phyloP scores from a whole-genome alignment of 495 filamentous ascomycete genomes.

The Choiromyces venosus region DNA sequence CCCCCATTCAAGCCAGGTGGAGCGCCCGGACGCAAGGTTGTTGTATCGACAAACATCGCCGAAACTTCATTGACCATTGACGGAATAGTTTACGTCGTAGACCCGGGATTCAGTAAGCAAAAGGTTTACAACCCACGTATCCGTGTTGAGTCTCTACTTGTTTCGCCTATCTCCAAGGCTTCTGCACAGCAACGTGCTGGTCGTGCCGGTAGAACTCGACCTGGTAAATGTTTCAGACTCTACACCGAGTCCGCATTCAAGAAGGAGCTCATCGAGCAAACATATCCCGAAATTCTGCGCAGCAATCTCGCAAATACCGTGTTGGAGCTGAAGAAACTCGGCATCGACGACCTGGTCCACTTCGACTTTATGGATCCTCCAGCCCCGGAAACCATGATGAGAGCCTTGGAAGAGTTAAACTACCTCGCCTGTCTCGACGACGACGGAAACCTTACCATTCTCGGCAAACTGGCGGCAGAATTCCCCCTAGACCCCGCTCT shows the following conservation, averaged over 20 bases:
- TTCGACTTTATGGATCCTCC: conserved; percentile 99
- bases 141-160: conserved; percentile 89
- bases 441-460: conserved; percentile 74
- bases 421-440: conserved; percentile 95
- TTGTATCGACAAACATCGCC: conserved; percentile 95
- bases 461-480: conserved; percentile 85
- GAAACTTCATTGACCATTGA: conserved; percentile 98
- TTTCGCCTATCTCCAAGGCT: conserved; percentile 94
- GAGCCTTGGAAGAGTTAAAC: conserved; percentile 94
- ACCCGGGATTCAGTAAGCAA: conserved; percentile 98
- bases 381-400: conserved; percentile 97
- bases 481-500: conserved; percentile 93
- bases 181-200: conserved; percentile 97
- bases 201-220: conserved; percentile 95
- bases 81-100: conserved; percentile 97
- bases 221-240: conserved; percentile 94
- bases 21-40: conserved; percentile 84
- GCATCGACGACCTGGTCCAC: conserved; percentile 91
- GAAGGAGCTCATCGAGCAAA: conserved; percentile 94
- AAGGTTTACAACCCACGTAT: conserved; percentile 98
- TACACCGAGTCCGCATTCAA: conserved; percentile 97
- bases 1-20: conserved; percentile 65
- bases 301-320: conserved; percentile 94
- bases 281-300: conserved; percentile 89
- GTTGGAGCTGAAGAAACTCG: conserved; percentile 94